Evolutionary conservation across 1,284 basidiomycete species (phyloP), one percentile per base, ranked within the genome.

Genomic region (Boletus semigastroideus): DNA sequence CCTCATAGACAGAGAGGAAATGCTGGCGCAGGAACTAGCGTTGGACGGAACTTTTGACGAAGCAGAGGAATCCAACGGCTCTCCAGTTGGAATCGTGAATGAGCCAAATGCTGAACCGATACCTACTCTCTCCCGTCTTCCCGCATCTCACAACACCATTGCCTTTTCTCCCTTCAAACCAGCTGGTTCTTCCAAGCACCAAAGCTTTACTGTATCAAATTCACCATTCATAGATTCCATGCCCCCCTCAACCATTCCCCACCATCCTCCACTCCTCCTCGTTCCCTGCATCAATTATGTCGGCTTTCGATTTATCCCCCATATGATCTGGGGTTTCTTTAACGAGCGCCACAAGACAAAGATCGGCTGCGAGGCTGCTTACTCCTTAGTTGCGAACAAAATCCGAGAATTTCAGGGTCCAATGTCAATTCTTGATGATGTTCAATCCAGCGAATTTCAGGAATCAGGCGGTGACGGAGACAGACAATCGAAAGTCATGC

Each of bases 251-350:
- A 65, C 71, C 7, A 80, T 98, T 45, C 90, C 93, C 2, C 76
- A 82, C 0, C 85, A 90, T 47, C 90, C 95, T 0, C 90, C 95
- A 2, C 74, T 98, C 51, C 82, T 95, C 46, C 80, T 98, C 51
- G 85, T 98, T 31, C 83, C 91, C n/a, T 98, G 92, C 72, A 79
- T 82, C 49, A 89, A 96, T 65, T 79, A 90, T 59, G 81, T 98
- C 51, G 95, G 96, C 14, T 84, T 97, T 70, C 79, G 78, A 37
- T 91, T 93, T 64, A 87, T 98, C 55, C 94, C 95, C 5, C 72
- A 82, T 58, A 95, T 97, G 87, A 83, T 98, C 50, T 87, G 84
- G 78, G 88, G 88, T 61, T 96, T 93, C 72, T 98, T 98, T 78
- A 94, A 94, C 64, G 86, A 91, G 66, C 85, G 93, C n/a, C 73